Evolutionary conservation across 768 basidiomycete genomes (phyloP), one percentile per base, ranked within the genome.

Genomic region (Coprinopsis sp.): DNA sequence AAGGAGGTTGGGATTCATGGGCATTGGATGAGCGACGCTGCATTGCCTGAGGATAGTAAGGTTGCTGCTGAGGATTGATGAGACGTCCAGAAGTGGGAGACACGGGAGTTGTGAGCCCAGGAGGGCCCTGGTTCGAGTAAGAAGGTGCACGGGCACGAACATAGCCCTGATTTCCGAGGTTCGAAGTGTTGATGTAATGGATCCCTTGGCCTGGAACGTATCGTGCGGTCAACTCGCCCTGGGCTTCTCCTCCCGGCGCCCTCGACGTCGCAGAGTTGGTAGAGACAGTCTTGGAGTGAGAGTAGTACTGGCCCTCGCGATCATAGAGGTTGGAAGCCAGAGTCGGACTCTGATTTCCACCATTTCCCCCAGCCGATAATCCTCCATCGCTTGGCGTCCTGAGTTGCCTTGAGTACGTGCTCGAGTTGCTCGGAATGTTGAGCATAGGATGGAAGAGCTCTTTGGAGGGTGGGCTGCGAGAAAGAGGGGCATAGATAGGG

Each of bases 401-500:
- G 33, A 77, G 68, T 22, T 67, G 66, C 51, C 78, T 77, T 24
- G 78, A 76, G 8, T 73, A 71, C 13, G 68, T 59, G 50, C 68
- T 74, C 27, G 66, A 68, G 19, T 69, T 67, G 1, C 64, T 59
- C 4, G 82, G 76, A 47, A 84, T 80, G 49, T 67, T 75, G 43
- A 84, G 11, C 66, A 55, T 82, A 0, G 77, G 66, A 13, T 68
- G 65, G 47, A 68, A 59, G 33, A 79, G 66, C 25, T 84, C 82
- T 16, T 73, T 62, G 0, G 77, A 66, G 3, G 78, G 69, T 1
- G 82, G 79, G 55, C 79, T 83, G 47, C 83, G 77, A 1, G 82
- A 82, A 34, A 79, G 65, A 11, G 82, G 83, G 0, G 83, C 79
- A 49, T 87, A 87, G 42, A 85, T 86, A 31, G 88, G 87, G 14